These are phyloP conservation scores for Xylaria sp. DNA, from an alignment of 2,329 filamentous ascomycete genomes.

Conservation along the genomic window DNA sequence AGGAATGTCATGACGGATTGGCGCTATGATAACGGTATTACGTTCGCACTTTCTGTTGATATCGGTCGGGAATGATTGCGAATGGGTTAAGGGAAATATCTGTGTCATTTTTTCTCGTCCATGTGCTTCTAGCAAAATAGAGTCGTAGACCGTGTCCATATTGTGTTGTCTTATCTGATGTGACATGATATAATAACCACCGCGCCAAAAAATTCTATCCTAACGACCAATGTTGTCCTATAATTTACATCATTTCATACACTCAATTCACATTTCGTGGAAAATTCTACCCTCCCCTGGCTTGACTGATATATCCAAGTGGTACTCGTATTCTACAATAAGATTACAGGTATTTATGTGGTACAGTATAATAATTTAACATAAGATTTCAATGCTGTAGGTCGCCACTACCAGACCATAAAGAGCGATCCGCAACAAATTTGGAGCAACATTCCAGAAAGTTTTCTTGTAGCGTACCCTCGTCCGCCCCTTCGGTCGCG, in stretches of 20 bases:
- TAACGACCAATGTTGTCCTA: too few species aligned
- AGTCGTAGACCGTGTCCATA: slow-evolving; percentile 37
- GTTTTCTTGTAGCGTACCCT: slow-evolving; percentile 24
- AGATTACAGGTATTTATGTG: slow-evolving; percentile 11
- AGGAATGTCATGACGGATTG: slow-evolving; percentile 42
- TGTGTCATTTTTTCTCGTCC: slow-evolving; percentile 36
- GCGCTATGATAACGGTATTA: slow-evolving; percentile 45
- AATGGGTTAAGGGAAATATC: slow-evolving; percentile 34
- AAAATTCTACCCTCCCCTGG: neutral
- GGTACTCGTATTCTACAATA: neutral
- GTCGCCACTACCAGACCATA: slow-evolving; percentile 27
- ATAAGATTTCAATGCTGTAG: neutral
- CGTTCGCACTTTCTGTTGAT: slow-evolving; percentile 40
- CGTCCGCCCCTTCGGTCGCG: neutral
- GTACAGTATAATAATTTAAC: neutral
- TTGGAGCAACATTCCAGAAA: slow-evolving; percentile 39
- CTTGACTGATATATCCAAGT: neutral
- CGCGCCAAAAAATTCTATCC: neutral
- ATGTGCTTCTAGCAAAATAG: slow-evolving; percentile 42
- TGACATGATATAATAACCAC: neutral
- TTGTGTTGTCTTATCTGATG: neutral
- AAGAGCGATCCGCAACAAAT: slow-evolving; percentile 33
- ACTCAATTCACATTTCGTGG: neutral
- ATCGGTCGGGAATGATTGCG: slow-evolving; percentile 38
- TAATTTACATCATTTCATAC: neutral